Percentiles rank a stretch among this genome's conserved stretches.
These are phyloP conservation scores for Apiospora pterosperma DNA, from an alignment of 2,329 filamentous ascomycete species.

Conservation along the genomic window DNA sequence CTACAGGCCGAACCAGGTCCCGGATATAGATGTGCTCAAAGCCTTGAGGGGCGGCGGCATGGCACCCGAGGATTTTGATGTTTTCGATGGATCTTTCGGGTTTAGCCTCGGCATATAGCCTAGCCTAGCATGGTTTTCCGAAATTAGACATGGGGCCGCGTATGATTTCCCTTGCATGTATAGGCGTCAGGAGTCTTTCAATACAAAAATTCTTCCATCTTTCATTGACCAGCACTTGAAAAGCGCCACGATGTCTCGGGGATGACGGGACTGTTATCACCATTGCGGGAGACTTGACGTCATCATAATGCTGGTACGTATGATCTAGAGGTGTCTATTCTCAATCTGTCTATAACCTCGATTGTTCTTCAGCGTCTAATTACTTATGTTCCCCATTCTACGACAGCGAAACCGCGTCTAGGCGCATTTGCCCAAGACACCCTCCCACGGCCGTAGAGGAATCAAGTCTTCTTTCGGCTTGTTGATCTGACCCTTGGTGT, in stretches of 20 bases:
- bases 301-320: neutral
- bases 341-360: neutral
- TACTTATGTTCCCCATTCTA: neutral
- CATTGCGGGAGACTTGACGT: neutral
- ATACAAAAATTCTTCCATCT: neutral
- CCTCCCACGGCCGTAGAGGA: slow-evolving; percentile 24
- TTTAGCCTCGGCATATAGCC: slow-evolving; percentile 5
- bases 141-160: neutral
- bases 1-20: slow-evolving; percentile 59
- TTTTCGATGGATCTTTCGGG: slow-evolving; percentile 6
- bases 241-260: neutral
- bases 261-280: neutral
- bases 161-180: neutral
- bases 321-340: neutral
- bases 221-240: neutral
- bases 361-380: too few relatives aligned
- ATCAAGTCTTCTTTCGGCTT: slow-evolving; percentile 16
- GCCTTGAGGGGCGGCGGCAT: slow-evolving; percentile 45
- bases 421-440: slow-evolving; percentile 17
- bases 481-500: slow-evolving; percentile 17
- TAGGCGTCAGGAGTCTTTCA: neutral
- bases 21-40: slow-evolving; percentile 51
- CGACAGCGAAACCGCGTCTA: neutral
- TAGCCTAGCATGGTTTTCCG: neutral
- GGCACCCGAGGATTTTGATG: slow-evolving; percentile 1